Conservation (phyloP, 2,329 filamentous ascomycete genomes). For the Basipetospora sp. region DNA sequence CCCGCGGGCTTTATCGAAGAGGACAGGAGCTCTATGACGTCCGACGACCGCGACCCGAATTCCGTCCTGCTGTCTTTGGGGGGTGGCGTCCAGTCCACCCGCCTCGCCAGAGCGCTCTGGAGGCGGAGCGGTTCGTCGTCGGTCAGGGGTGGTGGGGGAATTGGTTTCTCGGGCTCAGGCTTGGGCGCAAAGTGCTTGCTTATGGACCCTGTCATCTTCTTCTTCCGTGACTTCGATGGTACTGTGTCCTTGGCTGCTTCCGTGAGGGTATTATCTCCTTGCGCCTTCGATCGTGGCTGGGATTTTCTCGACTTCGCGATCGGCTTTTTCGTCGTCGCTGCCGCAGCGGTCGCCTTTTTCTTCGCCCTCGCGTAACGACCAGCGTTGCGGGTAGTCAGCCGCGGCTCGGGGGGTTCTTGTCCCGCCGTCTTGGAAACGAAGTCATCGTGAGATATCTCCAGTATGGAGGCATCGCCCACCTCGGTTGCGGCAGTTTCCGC, state of each 20-base stretch:
- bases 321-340: background rate
- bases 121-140: constrained; percentile 20
- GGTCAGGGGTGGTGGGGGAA: background rate
- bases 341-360: background rate
- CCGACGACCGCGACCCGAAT: constrained; percentile 19
- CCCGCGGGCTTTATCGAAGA: constrained; percentile 9
- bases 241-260: background rate
- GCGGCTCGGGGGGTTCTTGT: no score
- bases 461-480: constrained; percentile 6
- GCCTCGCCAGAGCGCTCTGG: constrained; percentile 38
- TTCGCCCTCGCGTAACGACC: background rate
- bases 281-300: no score
- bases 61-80: constrained; percentile 22
- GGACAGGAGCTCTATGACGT: constrained; percentile 18
- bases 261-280: background rate
- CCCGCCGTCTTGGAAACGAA: background rate
- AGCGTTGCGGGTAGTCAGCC: background rate
- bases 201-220: no score
- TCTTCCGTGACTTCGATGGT: constrained; percentile 8
- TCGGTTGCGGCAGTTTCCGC: no score
- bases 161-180: background rate
- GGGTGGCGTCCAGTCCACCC: constrained; percentile 55
- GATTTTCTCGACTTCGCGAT: no score
- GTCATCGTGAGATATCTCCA: constrained; percentile 4
- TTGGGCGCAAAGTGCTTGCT: constrained; percentile 1